A percentile compares a stretch with the other conserved stretches of the same genome.
Evolutionary conservation across 129 eudicot species (phyloP).

Genomic region (Lactuca sativa): DNA sequence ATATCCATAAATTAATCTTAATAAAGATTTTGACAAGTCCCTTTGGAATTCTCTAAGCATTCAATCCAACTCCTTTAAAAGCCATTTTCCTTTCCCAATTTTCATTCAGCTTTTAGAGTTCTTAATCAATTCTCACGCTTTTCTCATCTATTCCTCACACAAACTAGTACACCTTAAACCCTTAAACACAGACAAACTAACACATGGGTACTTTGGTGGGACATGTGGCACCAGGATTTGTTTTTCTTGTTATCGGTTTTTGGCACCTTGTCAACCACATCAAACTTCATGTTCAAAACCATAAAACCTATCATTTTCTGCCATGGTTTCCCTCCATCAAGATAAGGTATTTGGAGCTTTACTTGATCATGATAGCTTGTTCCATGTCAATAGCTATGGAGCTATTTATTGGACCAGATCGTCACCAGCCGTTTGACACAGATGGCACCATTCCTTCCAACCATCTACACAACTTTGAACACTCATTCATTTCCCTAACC

Average conservation of each 20-base stretch:
- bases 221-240: constrained; percentile 84
- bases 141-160: too few species aligned
- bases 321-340: constrained; percentile 74
- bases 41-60: too few species aligned
- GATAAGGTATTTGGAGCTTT: constrained; percentile 60
- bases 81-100: too few species aligned
- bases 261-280: constrained; percentile 64
- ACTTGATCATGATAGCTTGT: constrained; percentile 59
- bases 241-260: constrained; percentile 34
- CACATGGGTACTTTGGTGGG: constrained; percentile 79
- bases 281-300: constrained; percentile 51
- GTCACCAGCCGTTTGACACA: constrained; percentile 71
- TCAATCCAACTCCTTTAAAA: too few species aligned
- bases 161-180: not conserved
- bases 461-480: constrained; percentile 92
- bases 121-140: too few species aligned
- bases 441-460: constrained; percentile 82
- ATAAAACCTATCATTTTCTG: constrained; percentile 57
- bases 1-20: too few species aligned
- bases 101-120: too few species aligned
- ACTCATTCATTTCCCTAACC: constrained; percentile 56
- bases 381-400: constrained; percentile 70
- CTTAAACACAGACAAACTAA: constrained; percentile 1
- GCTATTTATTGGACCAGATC: constrained; percentile 69
- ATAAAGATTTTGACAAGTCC: too few species aligned